Percentiles rank a stretch among this genome's conserved stretches.
phyloP scores from a whole-genome alignment of 768 basidiomycete species.

The Pisolithus tinctorius region DNA sequence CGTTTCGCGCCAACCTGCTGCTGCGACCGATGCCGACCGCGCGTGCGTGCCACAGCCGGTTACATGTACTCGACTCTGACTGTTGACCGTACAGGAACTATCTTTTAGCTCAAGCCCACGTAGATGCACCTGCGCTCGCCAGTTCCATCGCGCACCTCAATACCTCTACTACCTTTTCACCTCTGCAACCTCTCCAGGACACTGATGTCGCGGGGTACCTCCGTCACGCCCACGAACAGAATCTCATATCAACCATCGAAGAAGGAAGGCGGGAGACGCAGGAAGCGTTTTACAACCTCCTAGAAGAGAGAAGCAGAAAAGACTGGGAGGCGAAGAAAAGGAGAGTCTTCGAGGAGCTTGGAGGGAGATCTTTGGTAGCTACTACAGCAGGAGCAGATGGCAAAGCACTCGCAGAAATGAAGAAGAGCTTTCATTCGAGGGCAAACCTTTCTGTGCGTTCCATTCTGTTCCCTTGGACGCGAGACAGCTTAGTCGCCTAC shows the following conservation, averaged over 20 bases:
- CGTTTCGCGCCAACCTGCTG: conserved; percentile 60
- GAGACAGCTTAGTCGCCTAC: conserved; percentile 6
- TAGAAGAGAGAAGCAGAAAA: conserved; percentile 66
- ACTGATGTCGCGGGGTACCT: conserved; percentile 92
- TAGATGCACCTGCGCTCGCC: conserved; percentile 85
- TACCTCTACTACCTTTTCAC: conserved; percentile 75
- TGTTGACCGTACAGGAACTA: conserved; percentile 54
- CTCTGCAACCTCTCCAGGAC: conserved; percentile 88
- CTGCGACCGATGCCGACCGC: conserved; percentile 61
- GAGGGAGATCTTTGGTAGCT: conserved; percentile 44
- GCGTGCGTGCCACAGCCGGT: conserved; percentile 44
- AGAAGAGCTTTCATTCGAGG: conserved; percentile 56
- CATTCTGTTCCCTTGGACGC: not conserved
- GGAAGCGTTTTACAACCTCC: conserved; percentile 73
- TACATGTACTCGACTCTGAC: conserved; percentile 6
- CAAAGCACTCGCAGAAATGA: conserved; percentile 50
- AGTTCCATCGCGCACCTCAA: conserved; percentile 80
- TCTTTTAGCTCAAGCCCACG: conserved; percentile 87
- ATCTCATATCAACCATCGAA: conserved; percentile 89
- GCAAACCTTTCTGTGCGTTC: conserved; percentile 45
- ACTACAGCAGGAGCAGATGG: conserved; percentile 34
- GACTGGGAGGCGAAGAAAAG: conserved; percentile 93
- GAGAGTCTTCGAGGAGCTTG: conserved; percentile 84
- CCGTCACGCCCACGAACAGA: conserved; percentile 92
- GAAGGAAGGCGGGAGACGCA: conserved; percentile 82